These are phyloP conservation scores for Halophytophthora batemanensis DNA, from an alignment of 352 stramenopile genomes.

Conservation along the genomic window DNA sequence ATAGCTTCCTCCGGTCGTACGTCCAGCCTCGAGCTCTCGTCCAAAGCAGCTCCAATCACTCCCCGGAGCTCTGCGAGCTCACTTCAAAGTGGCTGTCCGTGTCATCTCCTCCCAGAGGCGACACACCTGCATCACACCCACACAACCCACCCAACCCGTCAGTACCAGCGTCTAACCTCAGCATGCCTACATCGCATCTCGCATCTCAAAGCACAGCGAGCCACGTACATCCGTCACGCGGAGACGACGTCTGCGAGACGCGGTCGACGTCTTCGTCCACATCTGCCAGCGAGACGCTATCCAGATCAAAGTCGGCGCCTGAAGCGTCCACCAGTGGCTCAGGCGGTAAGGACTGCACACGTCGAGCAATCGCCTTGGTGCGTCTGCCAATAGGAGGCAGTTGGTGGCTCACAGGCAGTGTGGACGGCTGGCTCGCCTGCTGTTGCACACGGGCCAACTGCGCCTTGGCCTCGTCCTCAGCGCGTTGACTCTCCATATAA, in stretches of 20 bases:
- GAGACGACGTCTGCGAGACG: constrained; percentile 71
- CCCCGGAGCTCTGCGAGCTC: constrained; percentile 72
- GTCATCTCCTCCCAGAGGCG: constrained; percentile 70
- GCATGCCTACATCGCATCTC: background rate
- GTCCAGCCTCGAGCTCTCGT: no score
- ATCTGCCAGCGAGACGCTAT: constrained; percentile 77
- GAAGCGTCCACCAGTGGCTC: constrained; percentile 54
- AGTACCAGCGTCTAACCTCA: no score
- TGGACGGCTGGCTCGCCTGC: constrained; percentile 20
- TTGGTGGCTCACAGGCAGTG: constrained; percentile 28
- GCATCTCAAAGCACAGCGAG: background rate
- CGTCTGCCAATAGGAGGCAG: constrained; percentile 24
- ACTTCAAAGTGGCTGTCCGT: constrained; percentile 81
- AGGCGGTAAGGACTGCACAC: constrained; percentile 54
- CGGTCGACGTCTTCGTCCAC: constrained; percentile 56
- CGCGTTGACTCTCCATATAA: constrained; percentile 32
- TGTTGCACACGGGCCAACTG: constrained; percentile 20
- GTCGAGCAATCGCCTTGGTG: constrained; percentile 31
- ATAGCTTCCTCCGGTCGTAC: no score
- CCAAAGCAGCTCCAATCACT: constrained; percentile 37
- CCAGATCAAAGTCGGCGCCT: constrained; percentile 70
- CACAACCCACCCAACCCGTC: constrained; percentile 6
- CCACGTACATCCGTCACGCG: constrained; percentile 66
- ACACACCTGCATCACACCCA: constrained; percentile 48
- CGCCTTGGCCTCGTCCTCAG: constrained; percentile 28